Evolutionary conservation across 2,329 filamentous ascomycete species (phyloP).

Genomic region (Coniochaeta sp.): DNA sequence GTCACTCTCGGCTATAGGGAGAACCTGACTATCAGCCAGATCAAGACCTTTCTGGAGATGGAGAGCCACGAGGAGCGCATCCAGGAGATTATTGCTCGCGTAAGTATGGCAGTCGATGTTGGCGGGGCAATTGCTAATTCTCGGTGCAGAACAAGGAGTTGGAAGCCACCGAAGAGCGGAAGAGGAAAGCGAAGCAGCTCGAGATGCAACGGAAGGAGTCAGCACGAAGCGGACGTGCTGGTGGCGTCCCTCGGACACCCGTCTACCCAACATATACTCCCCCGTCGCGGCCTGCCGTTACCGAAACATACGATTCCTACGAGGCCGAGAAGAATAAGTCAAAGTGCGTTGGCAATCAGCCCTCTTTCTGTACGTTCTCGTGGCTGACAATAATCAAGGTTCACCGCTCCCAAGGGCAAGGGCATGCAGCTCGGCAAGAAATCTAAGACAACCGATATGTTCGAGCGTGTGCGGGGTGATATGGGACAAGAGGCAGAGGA

Average conservation of each 20-base stretch:
- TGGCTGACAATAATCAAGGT: conserved; percentile 24
- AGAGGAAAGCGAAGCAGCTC: conserved; percentile 96
- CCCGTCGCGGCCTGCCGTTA: conserved; percentile 62
- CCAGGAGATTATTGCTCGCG: conserved; percentile 91
- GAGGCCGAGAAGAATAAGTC: conserved; percentile 96
- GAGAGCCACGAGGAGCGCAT: conserved; percentile 98
- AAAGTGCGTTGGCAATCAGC: conserved; percentile 52
- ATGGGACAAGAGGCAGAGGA: conserved; percentile 82
- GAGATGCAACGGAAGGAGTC: conserved; percentile 98
- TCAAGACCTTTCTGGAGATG: conserved; percentile 99
- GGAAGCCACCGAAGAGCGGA: conserved; percentile 95
- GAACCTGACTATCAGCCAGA: conserved; percentile 92
- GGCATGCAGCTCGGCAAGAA: conserved; percentile 99
- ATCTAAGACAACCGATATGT: conserved; percentile 95
- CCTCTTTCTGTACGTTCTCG: background rate
- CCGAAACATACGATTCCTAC: conserved; percentile 86
- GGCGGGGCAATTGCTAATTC: conserved; percentile 4
- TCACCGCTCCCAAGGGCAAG: conserved; percentile 74
- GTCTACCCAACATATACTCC: conserved; percentile 86
- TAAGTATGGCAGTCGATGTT: conserved; percentile 30
- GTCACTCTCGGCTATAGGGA: conserved; percentile 94
- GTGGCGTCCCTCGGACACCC: conserved; percentile 61
- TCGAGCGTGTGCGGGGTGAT: conserved; percentile 88
- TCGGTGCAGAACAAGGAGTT: conserved; percentile 82
- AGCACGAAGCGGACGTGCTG: conserved; percentile 62